Base-by-base conservation (phyloP, 2,329 filamentous ascomycete species). In the Alternaria triticimaculans region DNA sequence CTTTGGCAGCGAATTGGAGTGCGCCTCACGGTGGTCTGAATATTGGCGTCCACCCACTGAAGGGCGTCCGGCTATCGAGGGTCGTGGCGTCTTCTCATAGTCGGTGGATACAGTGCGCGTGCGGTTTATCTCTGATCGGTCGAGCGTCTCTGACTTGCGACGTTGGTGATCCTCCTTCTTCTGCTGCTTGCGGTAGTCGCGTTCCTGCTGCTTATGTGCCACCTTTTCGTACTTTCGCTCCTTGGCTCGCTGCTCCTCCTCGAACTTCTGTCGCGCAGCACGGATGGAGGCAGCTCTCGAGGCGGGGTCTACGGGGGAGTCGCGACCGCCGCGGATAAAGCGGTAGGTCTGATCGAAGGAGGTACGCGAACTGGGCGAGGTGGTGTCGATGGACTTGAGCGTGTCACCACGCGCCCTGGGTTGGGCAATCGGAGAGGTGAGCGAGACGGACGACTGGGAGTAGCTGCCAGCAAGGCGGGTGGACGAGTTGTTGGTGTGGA, bases 231-330 rank as follows among this genome's bases (percentile, higher is more conserved):
- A 78, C 68, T 86, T 87, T 54, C 81, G 83, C 58, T 83, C 83
- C 69, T 88, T 89, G 37, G 83, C 85, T 5, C 84, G 85, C 76
- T 89, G 86, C 67, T 87, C 87, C 67, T 88, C 86, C 62, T 86
- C 82, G 72, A 88, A 89, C 30, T 87, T 87, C 55, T 84, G 80
- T 7, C 87, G 83, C 6, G 86, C 84, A 48, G 85, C 86, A 58
- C 85, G 84, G 10, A 89, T 86, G 5, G 84, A 84, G 18, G 87
- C 86, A 45, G 86, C 86, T 43, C 86, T 83, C 6, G 84, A 84
- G 28, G 84, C 81, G 8, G 86, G 82, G 68, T 88, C 87, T 15
- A 77, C 69, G 10, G 78, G 78, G 10, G 81, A 82, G 60, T 85
- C 85, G 33, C 83, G 80, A 25, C 81, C 83, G 43, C 81, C 83